These are phyloP conservation scores for Hypoxylon sp. DNA, from an alignment of 2,329 filamentous ascomycete species.

Conservation along the genomic window DNA sequence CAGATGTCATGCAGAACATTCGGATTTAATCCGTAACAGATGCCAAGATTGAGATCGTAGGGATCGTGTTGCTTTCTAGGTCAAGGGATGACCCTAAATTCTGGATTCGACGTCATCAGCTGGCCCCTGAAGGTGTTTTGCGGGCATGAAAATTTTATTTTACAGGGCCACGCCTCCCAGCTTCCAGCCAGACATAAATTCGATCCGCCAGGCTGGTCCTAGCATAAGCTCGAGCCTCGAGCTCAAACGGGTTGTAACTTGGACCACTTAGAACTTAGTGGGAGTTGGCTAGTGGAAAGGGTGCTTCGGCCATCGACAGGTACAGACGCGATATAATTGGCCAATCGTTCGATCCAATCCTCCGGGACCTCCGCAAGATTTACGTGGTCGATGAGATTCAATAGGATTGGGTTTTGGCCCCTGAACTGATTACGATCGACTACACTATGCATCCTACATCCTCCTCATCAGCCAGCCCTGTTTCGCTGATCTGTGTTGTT, in stretches of 20 bases:
- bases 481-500: constrained; percentile 25
- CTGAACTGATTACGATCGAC: constrained; percentile 38
- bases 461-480: constrained; percentile 17
- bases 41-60: constrained; percentile 12
- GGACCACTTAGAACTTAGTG: constrained; percentile 29
- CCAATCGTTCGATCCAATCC: constrained; percentile 30
- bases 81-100: constrained; percentile 16
- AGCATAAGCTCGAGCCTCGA: constrained; percentile 21
- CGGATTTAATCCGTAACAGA: not conserved
- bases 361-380: constrained; percentile 41
- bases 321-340: constrained; percentile 37
- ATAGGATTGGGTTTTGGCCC: constrained; percentile 9
- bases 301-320: constrained; percentile 32
- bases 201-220: constrained; percentile 22
- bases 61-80: constrained; percentile 7
- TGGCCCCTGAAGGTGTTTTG: constrained; percentile 9
- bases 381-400: constrained; percentile 33
- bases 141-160: constrained; percentile 3
- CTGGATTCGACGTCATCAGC: constrained; percentile 26
- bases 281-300: constrained; percentile 18
- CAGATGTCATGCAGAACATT: constrained; percentile 7
- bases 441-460: constrained; percentile 22
- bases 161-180: constrained; percentile 3
- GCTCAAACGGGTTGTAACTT: constrained; percentile 26
- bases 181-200: constrained; percentile 11